Base-by-base conservation (phyloP, 306 rosid species). In the Casuarina equisetifolia region DNA sequence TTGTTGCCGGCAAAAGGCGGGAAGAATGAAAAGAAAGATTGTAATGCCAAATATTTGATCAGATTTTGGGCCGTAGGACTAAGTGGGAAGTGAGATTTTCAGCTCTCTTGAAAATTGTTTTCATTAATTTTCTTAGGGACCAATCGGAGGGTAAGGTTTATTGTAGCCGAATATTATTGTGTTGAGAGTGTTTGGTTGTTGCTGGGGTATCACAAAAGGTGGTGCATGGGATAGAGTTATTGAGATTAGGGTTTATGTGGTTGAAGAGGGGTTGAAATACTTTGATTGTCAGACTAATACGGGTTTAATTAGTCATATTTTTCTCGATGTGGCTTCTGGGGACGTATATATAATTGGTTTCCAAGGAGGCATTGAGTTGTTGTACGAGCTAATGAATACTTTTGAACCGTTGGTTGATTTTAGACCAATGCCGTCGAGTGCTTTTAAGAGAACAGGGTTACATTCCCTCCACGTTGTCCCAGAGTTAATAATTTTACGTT, bases 1-100 rank as follows among this genome's bases (percentile, higher is more conserved):
- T 70, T 80, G 66, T 70, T 70, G 57, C 49, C 39, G 58, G 54
- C 74, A 40, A 79, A 64, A 71, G 63, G 64, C 9, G 3, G 39
- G 38, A 58, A 15, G 69, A 70, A 35, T 38, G 40, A 16, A 11
- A 3, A 25, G 17, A 32, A 4, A 8, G 39, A 13, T 72, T 62
- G 1, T 19, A 25, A 25, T 25, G 32, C 32, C 1, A 25, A 25
- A 25, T 25, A 25, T 25, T 25, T 25, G 32, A 25, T 25, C 32
- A 25, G 32, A 25, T 25, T 25, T 25, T 43, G 42, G 42, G 35
- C 57, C 13, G 10, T 49, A 10, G 25, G 55, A 49, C 6, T 48
- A 8, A 32, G 19, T 20, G 12, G 57, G 25, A 70, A 46, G 49
- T 46, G 39, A 32, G 49, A 19, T 70, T 13, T 70, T 35, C 19